These are phyloP conservation scores for Ganoderma boninense DNA, from an alignment of 1,284 basidiomycete genomes.

Conservation along the genomic window DNA sequence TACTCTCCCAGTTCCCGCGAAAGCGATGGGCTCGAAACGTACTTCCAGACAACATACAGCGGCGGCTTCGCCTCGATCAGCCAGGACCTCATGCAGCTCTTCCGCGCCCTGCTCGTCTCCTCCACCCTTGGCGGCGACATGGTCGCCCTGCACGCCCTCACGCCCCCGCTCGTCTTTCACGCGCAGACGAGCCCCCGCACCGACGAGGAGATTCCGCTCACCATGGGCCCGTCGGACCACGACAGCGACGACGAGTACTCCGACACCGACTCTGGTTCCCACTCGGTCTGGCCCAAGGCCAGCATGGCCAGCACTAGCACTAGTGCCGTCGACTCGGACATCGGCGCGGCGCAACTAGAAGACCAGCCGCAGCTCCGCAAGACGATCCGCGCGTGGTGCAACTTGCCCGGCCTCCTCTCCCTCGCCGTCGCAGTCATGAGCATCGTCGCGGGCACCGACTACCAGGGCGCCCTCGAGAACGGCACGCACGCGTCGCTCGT, in stretches of 20 bases:
- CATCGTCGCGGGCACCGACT: constrained; percentile 40
- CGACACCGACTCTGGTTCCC: too few species aligned
- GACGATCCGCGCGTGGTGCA: constrained; percentile 41
- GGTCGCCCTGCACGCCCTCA: constrained; percentile 8
- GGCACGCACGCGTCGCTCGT: constrained; percentile 30
- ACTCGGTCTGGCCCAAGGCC: not conserved
- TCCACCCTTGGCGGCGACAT: constrained; percentile 32
- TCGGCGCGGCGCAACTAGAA: not conserved
- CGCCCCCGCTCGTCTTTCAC: not conserved
- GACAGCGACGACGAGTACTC: too few species aligned
- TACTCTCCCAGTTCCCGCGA: constrained; percentile 31
- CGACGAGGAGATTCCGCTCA: not conserved
- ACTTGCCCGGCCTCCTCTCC: constrained; percentile 32
- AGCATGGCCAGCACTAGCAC: not conserved
- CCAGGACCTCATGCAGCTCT: constrained; percentile 35
- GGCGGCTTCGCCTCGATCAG: constrained; percentile 43
- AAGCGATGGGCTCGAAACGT: constrained; percentile 38
- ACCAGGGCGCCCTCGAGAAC: constrained; percentile 30
- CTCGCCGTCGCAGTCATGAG: constrained; percentile 37
- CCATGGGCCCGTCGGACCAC: not conserved
- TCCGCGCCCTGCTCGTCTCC: constrained; percentile 43
- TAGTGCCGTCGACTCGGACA: too few species aligned
- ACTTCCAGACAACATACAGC: constrained; percentile 43
- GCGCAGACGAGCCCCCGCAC: not conserved
- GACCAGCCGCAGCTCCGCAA: constrained; percentile 40